Evolutionary conservation across 495 filamentous ascomycete genomes (phyloP).

Genomic region (Pyrenopolyporus hunteri): DNA sequence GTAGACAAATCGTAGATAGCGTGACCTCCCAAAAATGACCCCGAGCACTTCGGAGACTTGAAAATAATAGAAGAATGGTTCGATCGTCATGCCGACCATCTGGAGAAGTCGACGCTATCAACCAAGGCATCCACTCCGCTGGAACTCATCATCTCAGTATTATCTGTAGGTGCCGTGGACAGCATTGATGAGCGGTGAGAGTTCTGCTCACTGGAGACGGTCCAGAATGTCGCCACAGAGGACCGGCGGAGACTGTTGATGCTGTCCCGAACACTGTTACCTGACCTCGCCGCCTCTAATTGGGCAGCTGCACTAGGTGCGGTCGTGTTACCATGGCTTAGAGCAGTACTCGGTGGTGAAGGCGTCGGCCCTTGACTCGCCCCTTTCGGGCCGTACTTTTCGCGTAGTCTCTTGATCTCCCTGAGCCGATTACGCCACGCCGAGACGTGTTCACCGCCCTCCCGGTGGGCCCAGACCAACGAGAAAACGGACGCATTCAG

Average conservation of each 20-base stretch:
- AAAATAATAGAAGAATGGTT: background rate
- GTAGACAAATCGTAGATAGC: constrained; percentile 32
- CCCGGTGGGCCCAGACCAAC: constrained; percentile 80
- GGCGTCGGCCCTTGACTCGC: constrained; percentile 40
- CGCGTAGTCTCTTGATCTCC: constrained; percentile 82
- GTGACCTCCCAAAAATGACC: constrained; percentile 11
- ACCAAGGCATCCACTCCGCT: constrained; percentile 56
- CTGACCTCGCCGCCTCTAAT: constrained; percentile 44
- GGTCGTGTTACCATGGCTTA: constrained; percentile 27
- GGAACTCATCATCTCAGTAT: constrained; percentile 50
- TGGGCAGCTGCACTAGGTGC: constrained; percentile 18
- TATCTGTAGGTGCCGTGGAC: constrained; percentile 55
- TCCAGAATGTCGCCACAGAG: constrained; percentile 62
- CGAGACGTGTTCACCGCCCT: constrained; percentile 83
- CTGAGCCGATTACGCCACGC: constrained; percentile 87
- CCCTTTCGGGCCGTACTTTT: constrained; percentile 57
- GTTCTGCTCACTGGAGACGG: constrained; percentile 52
- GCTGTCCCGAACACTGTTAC: constrained; percentile 57
- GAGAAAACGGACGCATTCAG: constrained; percentile 94
- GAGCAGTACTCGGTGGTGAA: constrained; percentile 50
- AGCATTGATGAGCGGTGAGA: constrained; percentile 60
- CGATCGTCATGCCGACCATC: constrained; percentile 49
- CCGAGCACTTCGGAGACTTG: background rate
- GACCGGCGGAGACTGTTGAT: constrained; percentile 56
- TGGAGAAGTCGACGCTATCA: constrained; percentile 65